Percentiles rank a stretch among this genome's conserved stretches.
phyloP scores from a whole-genome alignment of 768 basidiomycete genomes.

The Melanogaster broomeanus region DNA sequence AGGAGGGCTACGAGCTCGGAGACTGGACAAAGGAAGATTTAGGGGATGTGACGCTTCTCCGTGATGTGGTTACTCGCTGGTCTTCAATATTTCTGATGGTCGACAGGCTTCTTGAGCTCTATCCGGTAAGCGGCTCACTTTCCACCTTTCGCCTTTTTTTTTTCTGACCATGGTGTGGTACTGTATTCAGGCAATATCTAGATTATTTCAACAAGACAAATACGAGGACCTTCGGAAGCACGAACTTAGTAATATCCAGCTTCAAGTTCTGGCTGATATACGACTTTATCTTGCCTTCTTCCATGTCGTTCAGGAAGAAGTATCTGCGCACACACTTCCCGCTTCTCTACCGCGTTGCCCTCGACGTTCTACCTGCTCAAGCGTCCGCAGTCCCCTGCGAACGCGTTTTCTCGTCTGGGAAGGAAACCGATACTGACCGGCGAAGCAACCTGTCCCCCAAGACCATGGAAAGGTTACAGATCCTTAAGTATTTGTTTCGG shows the following conservation, averaged over 20 bases:
- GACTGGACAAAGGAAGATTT: slow-evolving; percentile 13
- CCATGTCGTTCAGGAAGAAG: neutral
- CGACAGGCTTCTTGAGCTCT: slow-evolving; percentile 32
- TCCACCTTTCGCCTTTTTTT: neutral
- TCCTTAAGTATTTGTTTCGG: slow-evolving; percentile 31
- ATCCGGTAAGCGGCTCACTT: slow-evolving; percentile 27
- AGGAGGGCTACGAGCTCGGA: slow-evolving; percentile 19
- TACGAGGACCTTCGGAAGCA: neutral
- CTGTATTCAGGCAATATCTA: slow-evolving; percentile 10
- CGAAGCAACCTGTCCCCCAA: slow-evolving; percentile 18
- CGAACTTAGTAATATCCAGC: neutral
- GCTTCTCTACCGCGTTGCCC: neutral
- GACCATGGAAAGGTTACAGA: slow-evolving; percentile 16
- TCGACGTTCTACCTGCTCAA: no score
- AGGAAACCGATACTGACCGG: slow-evolving; percentile 22
- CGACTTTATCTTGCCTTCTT: neutral
- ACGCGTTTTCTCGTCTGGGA: slow-evolving; percentile 21
- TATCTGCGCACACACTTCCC: neutral
- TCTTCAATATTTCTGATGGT: slow-evolving; percentile 39
- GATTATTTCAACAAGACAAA: neutral
- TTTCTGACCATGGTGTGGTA: neutral
- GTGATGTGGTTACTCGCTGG: slow-evolving; percentile 37
- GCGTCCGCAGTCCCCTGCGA: slow-evolving; percentile 17
- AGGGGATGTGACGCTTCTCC: slow-evolving; percentile 26
- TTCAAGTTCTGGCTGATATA: neutral